These are phyloP conservation scores for Penicillium paxilli DNA, from an alignment of 495 filamentous ascomycete species.

Conservation along the genomic window DNA sequence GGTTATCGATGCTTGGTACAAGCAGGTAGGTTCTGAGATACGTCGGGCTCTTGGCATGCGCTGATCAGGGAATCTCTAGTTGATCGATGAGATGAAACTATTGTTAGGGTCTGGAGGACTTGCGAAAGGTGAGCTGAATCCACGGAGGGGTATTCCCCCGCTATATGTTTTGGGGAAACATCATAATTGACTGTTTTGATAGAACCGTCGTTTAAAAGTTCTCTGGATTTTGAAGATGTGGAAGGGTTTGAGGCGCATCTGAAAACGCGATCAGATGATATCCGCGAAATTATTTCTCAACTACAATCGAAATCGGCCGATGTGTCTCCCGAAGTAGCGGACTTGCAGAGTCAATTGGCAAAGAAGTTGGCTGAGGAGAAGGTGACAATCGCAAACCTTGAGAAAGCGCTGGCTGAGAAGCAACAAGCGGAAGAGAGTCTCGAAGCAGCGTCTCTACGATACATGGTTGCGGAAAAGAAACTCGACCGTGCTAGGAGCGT, in stretches of 20 bases:
- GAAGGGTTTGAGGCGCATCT: conserved; percentile 77
- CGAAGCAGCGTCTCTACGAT: conserved; percentile 81
- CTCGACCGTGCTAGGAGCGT: conserved; percentile 83
- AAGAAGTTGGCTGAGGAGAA: conserved; percentile 79
- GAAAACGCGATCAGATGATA: conserved; percentile 56
- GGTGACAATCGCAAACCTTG: conserved; percentile 71
- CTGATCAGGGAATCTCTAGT: conserved; percentile 55
- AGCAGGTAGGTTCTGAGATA: conserved; percentile 67
- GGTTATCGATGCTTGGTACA: conserved; percentile 86
- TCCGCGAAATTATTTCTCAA: conserved; percentile 58
- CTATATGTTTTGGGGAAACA: neutral
- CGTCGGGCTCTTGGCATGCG: neutral
- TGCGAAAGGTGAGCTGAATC: conserved; percentile 56
- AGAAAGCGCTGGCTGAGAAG: conserved; percentile 74
- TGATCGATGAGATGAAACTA: conserved; percentile 83
- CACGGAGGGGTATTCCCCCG: no score
- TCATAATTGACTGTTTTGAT: conserved; percentile 17
- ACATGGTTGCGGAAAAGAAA: conserved; percentile 92
- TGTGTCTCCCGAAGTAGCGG: conserved; percentile 61
- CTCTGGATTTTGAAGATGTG: conserved; percentile 35
- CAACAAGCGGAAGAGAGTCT: conserved; percentile 80
- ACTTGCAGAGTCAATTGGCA: conserved; percentile 72
- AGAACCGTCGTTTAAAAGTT: conserved; percentile 32
- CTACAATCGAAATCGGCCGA: conserved; percentile 50
- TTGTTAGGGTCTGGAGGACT: conserved; percentile 57